Base-by-base conservation (phyloP, 768 basidiomycete species). In the Calocybe gangraenosa region DNA sequence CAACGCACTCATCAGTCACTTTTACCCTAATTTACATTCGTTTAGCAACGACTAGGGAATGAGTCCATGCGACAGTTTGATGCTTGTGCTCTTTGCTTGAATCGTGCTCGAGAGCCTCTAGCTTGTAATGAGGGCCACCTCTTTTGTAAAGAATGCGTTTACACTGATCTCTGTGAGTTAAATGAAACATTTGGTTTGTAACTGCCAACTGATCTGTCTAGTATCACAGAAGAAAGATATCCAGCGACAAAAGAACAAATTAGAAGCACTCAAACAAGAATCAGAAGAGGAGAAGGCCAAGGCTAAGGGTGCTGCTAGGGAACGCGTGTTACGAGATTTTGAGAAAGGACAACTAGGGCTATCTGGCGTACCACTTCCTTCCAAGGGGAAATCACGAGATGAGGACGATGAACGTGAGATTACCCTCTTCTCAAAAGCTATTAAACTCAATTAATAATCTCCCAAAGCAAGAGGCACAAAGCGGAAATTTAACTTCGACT, bases 101-200 rank as follows among this genome's bases (percentile, higher is more conserved):
- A 89, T 43, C 75, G 77, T 33, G 93, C 90, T 4, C 70, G 88
- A 38, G 86, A 92, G 41, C 92, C 95, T 0, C 70, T 94, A 25
- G 78, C 84, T 9, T 98, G 96, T 57, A 63, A 70, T 21, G 78
- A 88, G 40, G 96, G 96, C 0, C 96, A 98, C 65, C 54, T 98
- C 18, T 98, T 92, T 63, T 99, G 96, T 75, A 91, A 87, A 60
- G 95, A 97, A 67, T 98, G 96, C 57, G 85, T 86, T 19, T 81
- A 93, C 48, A 80, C 85, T 1, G 90, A 94, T 58, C 78, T 95
- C 21, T 62, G 87, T 89, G 67, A 61, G 84, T 68, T 42, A 17
- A 9, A 18, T 37, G 22, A 6, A n/a, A 44, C 21, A 10, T 7
- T 1, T 28, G 33, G 7, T 21, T n/a, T 11, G 8, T 13, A 20